Evolutionary conservation across 495 filamentous ascomycete genomes (phyloP).

Genomic region (Letharia columbiana): DNA sequence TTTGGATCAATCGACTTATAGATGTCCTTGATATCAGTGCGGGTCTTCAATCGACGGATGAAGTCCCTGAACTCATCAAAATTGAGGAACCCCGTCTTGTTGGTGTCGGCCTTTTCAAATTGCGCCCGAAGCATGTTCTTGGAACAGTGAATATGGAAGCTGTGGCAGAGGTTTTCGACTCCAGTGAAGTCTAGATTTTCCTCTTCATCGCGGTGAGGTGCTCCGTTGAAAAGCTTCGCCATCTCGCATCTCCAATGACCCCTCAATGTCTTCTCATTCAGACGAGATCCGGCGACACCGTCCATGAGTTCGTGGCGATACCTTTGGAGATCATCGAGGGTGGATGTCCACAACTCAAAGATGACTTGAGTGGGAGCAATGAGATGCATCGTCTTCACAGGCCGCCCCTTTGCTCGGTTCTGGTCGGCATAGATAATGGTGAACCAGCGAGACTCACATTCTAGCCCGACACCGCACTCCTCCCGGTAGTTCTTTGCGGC

Average conservation of each 20-base stretch:
- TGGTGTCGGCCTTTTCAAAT: slow-evolving; percentile 65
- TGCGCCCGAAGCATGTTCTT: slow-evolving; percentile 62
- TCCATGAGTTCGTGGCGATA: slow-evolving; percentile 84
- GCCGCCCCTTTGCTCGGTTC: slow-evolving; percentile 55
- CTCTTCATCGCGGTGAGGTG: slow-evolving; percentile 46
- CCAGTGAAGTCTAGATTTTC: slow-evolving; percentile 66
- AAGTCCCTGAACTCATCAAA: slow-evolving; percentile 76
- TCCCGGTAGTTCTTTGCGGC: slow-evolving; percentile 84
- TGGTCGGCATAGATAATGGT: slow-evolving; percentile 74
- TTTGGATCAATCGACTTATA: slow-evolving; percentile 47
- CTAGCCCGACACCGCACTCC: slow-evolving; percentile 60
- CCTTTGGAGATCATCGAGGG: slow-evolving; percentile 68
- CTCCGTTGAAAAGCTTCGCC: slow-evolving; percentile 53
- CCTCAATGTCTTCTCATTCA: slow-evolving; percentile 68
- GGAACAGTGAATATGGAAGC: slow-evolving; percentile 81
- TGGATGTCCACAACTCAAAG: slow-evolving; percentile 71
- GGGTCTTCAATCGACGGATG: slow-evolving; percentile 68
- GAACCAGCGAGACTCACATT: slow-evolving; percentile 64
- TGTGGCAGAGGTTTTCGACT: slow-evolving; percentile 74
- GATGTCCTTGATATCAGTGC: slow-evolving; percentile 68
- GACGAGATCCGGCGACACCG: slow-evolving; percentile 62
- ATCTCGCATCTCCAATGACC: slow-evolving; percentile 85
- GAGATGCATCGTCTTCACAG: slow-evolving; percentile 72
- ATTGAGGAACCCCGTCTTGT: slow-evolving; percentile 51
- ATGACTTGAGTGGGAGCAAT: slow-evolving; percentile 61